Base-by-base conservation (phyloP, 2,329 filamentous ascomycete genomes). In the Fusarium haematococcum region DNA sequence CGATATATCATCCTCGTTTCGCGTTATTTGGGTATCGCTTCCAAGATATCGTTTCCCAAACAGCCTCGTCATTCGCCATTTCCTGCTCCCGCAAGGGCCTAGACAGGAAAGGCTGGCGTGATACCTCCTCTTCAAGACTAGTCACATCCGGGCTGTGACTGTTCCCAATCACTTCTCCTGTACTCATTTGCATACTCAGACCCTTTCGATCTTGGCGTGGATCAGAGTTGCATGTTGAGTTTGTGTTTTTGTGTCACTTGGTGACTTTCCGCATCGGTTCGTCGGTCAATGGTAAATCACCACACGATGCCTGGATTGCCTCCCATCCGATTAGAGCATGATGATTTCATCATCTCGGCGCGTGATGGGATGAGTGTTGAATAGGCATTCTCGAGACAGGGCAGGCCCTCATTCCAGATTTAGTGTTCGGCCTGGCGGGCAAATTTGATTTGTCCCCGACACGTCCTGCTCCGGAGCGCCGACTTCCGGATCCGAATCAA, bases 1-100 rank as follows among this genome's bases (percentile, higher is more conserved):
- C 48, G 35, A 68, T 58, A 63, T 20, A 50, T 18, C 37, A 20
- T 67, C 41, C 32, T 68, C 54, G 10, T 63, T 57, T 73, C 66
- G 56, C 66, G 18, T 60, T 54, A 64, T 33, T 30, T 67, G 65
- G 52, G 72, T 65, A 75, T 73, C 39, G 25, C 48, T 20, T 69
- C 50, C 25, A 54, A 54, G 48, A 54, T 54, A 8, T 20, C 11
- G n/a, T 54, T 7, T 9, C 48, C 48, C 48, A 30, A 25, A 43
- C 39, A 33, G 20, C 41, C 23, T n/a, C 8, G 3, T 57, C 41
- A 20, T 59, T 43, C 23, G 13, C 57, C 18, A 30, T 18, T 10
- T 56, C 41, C 57, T 39, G 18, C 14, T 69, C 45, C 54, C 50
- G 1, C 10, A 33, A 20, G 5, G 11, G 27, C 27, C 27, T 11